phyloP scores from a whole-genome alignment of 345 rosid species.

The Acer negundo region DNA sequence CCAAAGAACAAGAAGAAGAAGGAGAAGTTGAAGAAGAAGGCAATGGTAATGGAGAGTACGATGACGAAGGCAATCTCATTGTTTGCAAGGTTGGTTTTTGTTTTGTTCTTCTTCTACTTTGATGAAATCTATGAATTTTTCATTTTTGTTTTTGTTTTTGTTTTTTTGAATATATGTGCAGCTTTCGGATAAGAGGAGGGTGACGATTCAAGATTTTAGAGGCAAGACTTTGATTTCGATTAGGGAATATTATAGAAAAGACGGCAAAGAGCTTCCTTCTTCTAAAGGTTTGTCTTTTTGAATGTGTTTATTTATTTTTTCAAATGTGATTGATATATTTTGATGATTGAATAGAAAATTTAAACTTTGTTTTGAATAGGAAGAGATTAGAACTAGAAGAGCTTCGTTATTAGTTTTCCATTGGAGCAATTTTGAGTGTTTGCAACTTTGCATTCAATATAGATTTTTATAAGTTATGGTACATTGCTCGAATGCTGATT shows the following conservation, averaged over 20 bases:
- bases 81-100: slow-evolving; percentile 58
- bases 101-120: background rate
- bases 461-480: too few species aligned
- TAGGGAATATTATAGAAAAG: slow-evolving; percentile 78
- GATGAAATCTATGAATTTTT: too few species aligned
- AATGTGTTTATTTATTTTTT: background rate
- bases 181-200: slow-evolving; percentile 79
- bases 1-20: slow-evolving; percentile 26
- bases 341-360: background rate
- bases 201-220: slow-evolving; percentile 78
- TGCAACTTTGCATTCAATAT: background rate
- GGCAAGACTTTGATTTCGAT: slow-evolving; percentile 83
- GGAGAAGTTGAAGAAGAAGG: slow-evolving; percentile 26
- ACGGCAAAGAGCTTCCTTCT: slow-evolving; percentile 84
- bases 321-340: background rate
- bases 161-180: slow-evolving; percentile 12
- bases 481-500: background rate
- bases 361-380: background rate
- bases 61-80: slow-evolving; percentile 80
- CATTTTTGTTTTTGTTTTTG: background rate
- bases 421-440: background rate
- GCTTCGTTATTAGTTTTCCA: too few species aligned
- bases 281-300: slow-evolving; percentile 56
- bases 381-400: too few species aligned
- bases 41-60: slow-evolving; percentile 44